A percentile compares a stretch with the other conserved stretches of the same genome.
These are phyloP conservation scores for Falciphora oryzae DNA, from an alignment of 2,329 filamentous ascomycete species.

Conservation along the genomic window DNA sequence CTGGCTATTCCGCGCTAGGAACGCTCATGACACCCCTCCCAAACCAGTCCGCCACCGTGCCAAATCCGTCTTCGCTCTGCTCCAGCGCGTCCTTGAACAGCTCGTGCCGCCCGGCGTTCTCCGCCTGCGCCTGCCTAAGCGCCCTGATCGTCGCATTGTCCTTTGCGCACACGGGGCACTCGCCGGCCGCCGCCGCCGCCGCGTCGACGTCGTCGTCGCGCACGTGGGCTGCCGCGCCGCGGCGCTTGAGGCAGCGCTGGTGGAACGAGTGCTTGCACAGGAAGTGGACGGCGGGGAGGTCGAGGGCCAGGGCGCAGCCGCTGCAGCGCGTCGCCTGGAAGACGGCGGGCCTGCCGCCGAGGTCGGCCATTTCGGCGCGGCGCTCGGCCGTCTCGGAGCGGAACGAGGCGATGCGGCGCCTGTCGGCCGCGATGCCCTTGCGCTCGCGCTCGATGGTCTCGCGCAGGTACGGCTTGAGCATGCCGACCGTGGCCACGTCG, in stretches of 20 bases:
- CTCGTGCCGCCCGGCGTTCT: constrained; percentile 81
- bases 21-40: constrained; percentile 81
- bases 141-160: constrained; percentile 85
- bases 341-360: constrained; percentile 73
- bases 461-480: constrained; percentile 89
- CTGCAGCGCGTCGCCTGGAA: constrained; percentile 89
- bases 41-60: constrained; percentile 92
- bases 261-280: constrained; percentile 97
- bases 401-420: constrained; percentile 76
- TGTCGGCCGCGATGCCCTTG: constrained; percentile 75
- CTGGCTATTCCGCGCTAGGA: constrained; percentile 19
- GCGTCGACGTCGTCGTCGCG: constrained; percentile 41
- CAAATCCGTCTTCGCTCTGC: constrained; percentile 75
- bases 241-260: constrained; percentile 67
- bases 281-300: constrained; percentile 90
- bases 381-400: constrained; percentile 77
- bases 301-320: constrained; percentile 70
- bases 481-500: constrained; percentile 86
- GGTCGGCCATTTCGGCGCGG: constrained; percentile 68
- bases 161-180: constrained; percentile 80
- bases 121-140: constrained; percentile 78
- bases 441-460: constrained; percentile 85
- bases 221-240: constrained; percentile 25
- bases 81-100: constrained; percentile 78
- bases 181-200: constrained; percentile 31